Evolutionary conservation across 495 filamentous ascomycete species (phyloP).

Genomic region (Lasiosphaeriaceae sp.): DNA sequence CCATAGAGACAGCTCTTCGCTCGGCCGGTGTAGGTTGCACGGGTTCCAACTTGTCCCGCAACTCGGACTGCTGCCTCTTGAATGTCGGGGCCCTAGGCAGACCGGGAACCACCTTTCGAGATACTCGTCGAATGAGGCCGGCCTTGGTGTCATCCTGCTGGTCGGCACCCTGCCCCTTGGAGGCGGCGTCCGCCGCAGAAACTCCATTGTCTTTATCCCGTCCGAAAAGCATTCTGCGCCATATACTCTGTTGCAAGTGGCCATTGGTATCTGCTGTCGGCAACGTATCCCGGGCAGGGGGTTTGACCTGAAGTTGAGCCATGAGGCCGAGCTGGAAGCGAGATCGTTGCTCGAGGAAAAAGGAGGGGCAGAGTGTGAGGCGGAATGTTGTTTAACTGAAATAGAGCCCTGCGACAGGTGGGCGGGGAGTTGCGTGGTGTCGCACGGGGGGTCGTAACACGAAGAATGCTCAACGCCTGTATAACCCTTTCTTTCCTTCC

Average conservation of each 20-base stretch:
- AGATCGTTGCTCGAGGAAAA: not conserved
- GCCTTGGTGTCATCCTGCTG: constrained; percentile 17
- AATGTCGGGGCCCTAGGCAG: constrained; percentile 73
- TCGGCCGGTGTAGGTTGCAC: constrained; percentile 56
- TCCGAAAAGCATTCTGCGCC: constrained; percentile 21
- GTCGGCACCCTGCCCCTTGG: constrained; percentile 9
- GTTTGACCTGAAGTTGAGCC: constrained; percentile 20
- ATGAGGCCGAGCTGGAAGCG: constrained; percentile 14
- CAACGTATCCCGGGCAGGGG: constrained; percentile 9
- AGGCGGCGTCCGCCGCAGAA: constrained; percentile 2
- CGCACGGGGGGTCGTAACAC: not conserved
- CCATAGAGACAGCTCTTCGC: constrained; percentile 70
- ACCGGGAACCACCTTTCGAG: constrained; percentile 72
- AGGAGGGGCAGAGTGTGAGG: not conserved
- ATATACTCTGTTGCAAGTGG: constrained; percentile 21
- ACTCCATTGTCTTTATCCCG: constrained; percentile 18
- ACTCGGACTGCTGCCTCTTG: constrained; percentile 76
- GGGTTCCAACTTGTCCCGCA: constrained; percentile 65
- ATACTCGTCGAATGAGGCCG: constrained; percentile 46
- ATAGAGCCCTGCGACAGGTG: not conserved
- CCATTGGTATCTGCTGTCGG: constrained; percentile 9
- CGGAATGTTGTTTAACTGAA: not conserved
- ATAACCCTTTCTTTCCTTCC: not conserved
- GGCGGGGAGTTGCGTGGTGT: not conserved
- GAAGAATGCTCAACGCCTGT: not conserved